A percentile compares a stretch with the other conserved stretches of the same genome.
Evolutionary conservation across 257 asterid genomes (phyloP).

Genomic region (Penstemon newberryi): DNA sequence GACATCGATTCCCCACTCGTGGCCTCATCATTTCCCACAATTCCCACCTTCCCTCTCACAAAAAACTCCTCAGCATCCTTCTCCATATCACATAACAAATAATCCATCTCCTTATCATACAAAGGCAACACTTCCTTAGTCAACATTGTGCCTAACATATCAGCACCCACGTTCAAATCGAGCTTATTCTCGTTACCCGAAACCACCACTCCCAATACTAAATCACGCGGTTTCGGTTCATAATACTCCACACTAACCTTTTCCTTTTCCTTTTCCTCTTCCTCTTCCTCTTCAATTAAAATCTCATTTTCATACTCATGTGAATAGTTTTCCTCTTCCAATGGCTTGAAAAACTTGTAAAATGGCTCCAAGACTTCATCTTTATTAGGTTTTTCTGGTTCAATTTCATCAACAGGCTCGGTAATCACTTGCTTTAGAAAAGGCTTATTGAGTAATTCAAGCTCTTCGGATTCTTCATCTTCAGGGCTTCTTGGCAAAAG

Average conservation of each 20-base stretch:
- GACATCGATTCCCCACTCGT: constrained; percentile 40
- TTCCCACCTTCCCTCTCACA: constrained; percentile 72
- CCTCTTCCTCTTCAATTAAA: constrained; percentile 31
- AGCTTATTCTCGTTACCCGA: constrained; percentile 91
- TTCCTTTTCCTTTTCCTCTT: constrained; percentile 31
- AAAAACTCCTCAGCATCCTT: constrained; percentile 58
- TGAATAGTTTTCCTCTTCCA: constrained; percentile 40
- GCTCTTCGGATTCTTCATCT: constrained; percentile 56
- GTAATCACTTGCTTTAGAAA: constrained; percentile 43
- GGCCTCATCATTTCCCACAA: constrained; percentile 69
- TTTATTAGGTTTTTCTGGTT: constrained; percentile 36
- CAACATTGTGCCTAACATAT: constrained; percentile 82
- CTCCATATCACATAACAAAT: constrained; percentile 70
- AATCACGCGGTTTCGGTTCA: constrained; percentile 82
- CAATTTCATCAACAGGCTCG: constrained; percentile 41
- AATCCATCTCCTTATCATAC: constrained; percentile 75
- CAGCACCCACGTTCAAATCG: constrained; percentile 89
- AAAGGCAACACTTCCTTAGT: constrained; percentile 92
- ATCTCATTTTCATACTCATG: constrained; percentile 27
- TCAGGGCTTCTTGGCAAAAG: constrained; percentile 36
- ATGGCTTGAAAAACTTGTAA: constrained; percentile 63
- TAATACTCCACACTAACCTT: constrained; percentile 70
- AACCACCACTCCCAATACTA: constrained; percentile 89
- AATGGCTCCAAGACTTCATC: constrained; percentile 77
- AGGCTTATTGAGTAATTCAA: constrained; percentile 77